Base-by-base conservation (phyloP, 768 basidiomycete species). In the Leccinum pellstonianum region DNA sequence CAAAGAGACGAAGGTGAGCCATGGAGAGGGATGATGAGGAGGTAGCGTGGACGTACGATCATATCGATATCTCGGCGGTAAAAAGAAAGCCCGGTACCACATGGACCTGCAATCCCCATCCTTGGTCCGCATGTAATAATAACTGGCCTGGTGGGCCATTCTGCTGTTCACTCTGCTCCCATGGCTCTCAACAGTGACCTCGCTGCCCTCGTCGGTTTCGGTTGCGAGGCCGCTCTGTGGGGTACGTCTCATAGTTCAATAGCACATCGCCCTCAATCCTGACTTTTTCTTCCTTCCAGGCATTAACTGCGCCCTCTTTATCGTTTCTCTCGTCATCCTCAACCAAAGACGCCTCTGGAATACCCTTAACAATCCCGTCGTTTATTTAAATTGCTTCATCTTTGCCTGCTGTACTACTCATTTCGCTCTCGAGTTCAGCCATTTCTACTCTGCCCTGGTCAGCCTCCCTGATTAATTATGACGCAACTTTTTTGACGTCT, bases 121-220 rank as follows among this genome's bases (percentile, higher is more conserved):
- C 35, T 14, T 14, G 5, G 31, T 12, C 31, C 31, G 31, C 31
- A 33, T 41, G n/a, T 41, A 41, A 43, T 43, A 43, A 43, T 43
- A 43, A 43, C 38, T 17, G 17, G 38, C 17, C 38, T 41, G 47
- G 29, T 29, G 29, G 29, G 47, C 23, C 15, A 7, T 6, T 38
- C 38, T n/a, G 2, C 41, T 5, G 9, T 11, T 11, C 23, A 19
- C 2, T 55, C 31, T 35, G 17, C 31, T 19, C 29, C 46, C 43
- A 75, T 74, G 71, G 38, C 33, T 21, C 70, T 76, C 46, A 56
- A 64, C 1, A 64, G 59, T 15, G 71, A 77, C 55, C 15, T 77
- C 2, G 70, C 77, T 37, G 71, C 74, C 12, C 60, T 79, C 52
- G 66, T 77, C 49, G 77, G 77, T 25, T 78, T 78, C 52, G 71